Conservation (phyloP, 805 yeast species). For the Candida xyloterini region DNA sequence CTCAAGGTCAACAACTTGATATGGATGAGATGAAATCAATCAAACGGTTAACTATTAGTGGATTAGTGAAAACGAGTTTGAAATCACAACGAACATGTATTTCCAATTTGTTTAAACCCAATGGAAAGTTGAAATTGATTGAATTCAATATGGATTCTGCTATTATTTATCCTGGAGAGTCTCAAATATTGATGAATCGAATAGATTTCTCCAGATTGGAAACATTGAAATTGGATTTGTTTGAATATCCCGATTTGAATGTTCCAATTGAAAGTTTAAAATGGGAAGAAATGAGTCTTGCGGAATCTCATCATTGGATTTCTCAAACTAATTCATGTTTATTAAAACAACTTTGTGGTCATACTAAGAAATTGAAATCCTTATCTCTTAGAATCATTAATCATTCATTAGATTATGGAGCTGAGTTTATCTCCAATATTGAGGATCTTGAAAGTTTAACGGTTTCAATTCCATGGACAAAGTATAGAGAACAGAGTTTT, state of each 20-base stretch:
- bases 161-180: conserved; percentile 16
- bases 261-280: neutral
- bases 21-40: neutral
- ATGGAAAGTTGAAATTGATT: conserved; percentile 10
- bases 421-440: conserved; percentile 11
- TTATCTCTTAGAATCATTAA: conserved; percentile 23
- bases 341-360: conserved; percentile 11
- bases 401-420: conserved; percentile 6
- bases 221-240: conserved; percentile 17
- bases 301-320: conserved; percentile 13
- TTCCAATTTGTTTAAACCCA: neutral
- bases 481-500: conserved; percentile 5
- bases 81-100: neutral
- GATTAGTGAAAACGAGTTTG: conserved; percentile 3
- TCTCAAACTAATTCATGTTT: conserved; percentile 6
- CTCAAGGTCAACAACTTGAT: neutral
- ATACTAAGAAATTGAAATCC: conserved; percentile 12
- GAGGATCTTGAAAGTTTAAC: conserved; percentile 17
- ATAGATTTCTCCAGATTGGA: conserved; percentile 17
- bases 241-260: conserved; percentile 14
- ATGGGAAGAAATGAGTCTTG: conserved; percentile 15
- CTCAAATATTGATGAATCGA: conserved; percentile 7
- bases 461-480: conserved; percentile 15
- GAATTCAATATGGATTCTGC: conserved; percentile 19
- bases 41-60: neutral